phyloP scores from a whole-genome alignment of 331 rosid species.

The Rhamnella rubrinervis region DNA sequence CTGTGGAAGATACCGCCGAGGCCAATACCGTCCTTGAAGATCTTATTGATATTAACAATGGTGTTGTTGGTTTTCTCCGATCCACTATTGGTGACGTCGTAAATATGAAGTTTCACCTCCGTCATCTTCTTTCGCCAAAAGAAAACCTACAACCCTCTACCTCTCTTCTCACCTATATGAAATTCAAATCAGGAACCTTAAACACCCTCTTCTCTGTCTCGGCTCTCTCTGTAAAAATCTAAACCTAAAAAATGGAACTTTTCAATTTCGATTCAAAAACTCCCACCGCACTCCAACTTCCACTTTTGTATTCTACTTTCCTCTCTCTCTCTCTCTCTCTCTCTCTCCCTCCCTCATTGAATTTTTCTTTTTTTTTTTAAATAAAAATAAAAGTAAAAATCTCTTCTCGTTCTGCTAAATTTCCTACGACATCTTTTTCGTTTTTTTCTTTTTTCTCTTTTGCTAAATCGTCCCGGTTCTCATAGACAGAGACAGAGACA shows the following conservation, averaged over 20 bases:
- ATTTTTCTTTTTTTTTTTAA: too few relatives aligned
- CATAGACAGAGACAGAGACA: background rate
- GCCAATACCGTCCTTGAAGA: constrained; percentile 97
- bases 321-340: constrained; percentile 14
- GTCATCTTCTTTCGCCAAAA: constrained; percentile 52
- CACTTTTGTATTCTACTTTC: background rate
- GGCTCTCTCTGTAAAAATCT: constrained; percentile 1
- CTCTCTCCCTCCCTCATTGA: constrained; percentile 1
- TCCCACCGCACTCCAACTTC: background rate
- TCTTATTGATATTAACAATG: constrained; percentile 93
- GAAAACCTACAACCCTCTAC: constrained; percentile 27
- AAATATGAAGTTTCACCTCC: constrained; percentile 82
- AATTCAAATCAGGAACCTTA: constrained; percentile 15
- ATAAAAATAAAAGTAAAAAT: background rate
- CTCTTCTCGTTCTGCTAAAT: constrained; percentile 11
- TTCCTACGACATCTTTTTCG: background rate
- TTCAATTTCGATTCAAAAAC: constrained; percentile 5
- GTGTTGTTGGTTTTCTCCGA: constrained; percentile 94
- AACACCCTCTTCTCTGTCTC: background rate
- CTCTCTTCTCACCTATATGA: constrained; percentile 22
- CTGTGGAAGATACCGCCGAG: constrained; percentile 97
- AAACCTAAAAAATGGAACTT: background rate
- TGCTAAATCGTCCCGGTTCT: background rate
- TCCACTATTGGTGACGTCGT: constrained; percentile 98
- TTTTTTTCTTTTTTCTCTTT: too few relatives aligned